Base-by-base conservation (phyloP, 192 early-diverging fungal genomes). In the Mortierella antarctica region DNA sequence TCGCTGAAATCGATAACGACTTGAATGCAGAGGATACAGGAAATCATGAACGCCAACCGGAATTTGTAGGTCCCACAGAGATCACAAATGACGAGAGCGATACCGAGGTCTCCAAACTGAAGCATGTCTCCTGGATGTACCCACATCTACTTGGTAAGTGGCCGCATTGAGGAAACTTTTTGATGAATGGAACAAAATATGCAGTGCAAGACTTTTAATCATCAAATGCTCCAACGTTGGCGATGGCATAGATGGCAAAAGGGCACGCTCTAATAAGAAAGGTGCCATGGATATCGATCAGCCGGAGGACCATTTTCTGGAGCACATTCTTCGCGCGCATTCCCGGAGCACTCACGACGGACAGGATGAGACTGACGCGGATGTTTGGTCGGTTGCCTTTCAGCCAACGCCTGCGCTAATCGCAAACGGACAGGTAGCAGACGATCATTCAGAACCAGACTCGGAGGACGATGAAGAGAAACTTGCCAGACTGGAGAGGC, bases 331-430 rank as follows among this genome's bases (percentile, higher is more conserved):
- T 17, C 74, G 82, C 2, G 67, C 82, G 1, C 82, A 83, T 39
- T 83, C 82, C 17, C 56, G 61, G 13, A 61, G 49, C 40, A 77
- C 70, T 13, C 73, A 83, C 23, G 70, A 73, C 2, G 74, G 80
- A 44, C 83, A 84, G 46, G 70, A 75, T 7, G 82, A 83, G 0
- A 44, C 23, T 5, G 60, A 73, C 8, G 44, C 13, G 2, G 84
- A 86, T 51, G 77, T 82, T 7, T 88, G 87, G 87, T 73, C 75
- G 0, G 82, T 72, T 7, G 83, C 79, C 45, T 88, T 85, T 65
- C 76, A 85, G 39, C 84, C 86, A 6, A 80, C 77, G 40, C 45
- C 72, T 6, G 65, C 77, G 1, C 54, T 67, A 5, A 49, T 40
- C 31, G 31, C 31, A 3, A 31, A 31, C 31, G 31, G 31, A 31